Evolutionary conservation across 805 yeast genomes (phyloP).

Genomic region (Cyberlindnera petersonii): DNA sequence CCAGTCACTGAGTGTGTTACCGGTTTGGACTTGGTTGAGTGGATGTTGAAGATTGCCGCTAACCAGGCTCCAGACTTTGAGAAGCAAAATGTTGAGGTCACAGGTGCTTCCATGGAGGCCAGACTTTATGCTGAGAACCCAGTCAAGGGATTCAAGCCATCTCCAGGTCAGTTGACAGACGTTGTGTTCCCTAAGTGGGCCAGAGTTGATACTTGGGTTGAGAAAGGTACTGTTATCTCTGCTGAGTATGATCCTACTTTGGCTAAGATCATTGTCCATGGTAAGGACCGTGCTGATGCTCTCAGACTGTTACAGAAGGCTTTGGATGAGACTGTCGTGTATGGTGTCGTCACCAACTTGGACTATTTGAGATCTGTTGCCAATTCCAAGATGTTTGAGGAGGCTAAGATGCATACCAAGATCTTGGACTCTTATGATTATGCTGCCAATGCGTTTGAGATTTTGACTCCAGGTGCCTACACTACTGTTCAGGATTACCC

Average conservation of each 20-base stretch:
- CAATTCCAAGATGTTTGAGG: constrained; percentile 75
- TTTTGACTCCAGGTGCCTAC: constrained; percentile 86
- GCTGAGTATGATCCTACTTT: constrained; percentile 96
- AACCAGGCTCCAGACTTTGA: constrained; percentile 79
- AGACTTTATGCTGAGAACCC: constrained; percentile 97
- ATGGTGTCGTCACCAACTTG: constrained; percentile 85
- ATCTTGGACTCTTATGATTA: constrained; percentile 79
- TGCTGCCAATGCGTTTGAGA: constrained; percentile 79
- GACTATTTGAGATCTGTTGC: constrained; percentile 88
- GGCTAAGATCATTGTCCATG: constrained; percentile 95
- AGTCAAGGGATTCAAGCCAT: constrained; percentile 88
- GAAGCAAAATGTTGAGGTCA: constrained; percentile 48
- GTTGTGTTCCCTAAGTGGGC: constrained; percentile 88
- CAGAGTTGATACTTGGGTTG: constrained; percentile 92
- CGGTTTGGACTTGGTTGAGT: constrained; percentile 90
- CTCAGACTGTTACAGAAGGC: constrained; percentile 73
- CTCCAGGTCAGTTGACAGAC: constrained; percentile 90
- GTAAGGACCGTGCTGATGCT: constrained; percentile 84
- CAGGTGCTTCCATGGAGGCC: constrained; percentile 96
- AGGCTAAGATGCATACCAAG: constrained; percentile 82
- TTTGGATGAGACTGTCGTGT: constrained; percentile 77
- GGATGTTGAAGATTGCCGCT: constrained; percentile 94
- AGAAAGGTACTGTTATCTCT: constrained; percentile 79
- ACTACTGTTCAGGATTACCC: constrained; percentile 97
- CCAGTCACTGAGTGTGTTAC: constrained; percentile 96